Base-by-base conservation (phyloP, 1,284 basidiomycete genomes). In the Tylopilus sp. region DNA sequence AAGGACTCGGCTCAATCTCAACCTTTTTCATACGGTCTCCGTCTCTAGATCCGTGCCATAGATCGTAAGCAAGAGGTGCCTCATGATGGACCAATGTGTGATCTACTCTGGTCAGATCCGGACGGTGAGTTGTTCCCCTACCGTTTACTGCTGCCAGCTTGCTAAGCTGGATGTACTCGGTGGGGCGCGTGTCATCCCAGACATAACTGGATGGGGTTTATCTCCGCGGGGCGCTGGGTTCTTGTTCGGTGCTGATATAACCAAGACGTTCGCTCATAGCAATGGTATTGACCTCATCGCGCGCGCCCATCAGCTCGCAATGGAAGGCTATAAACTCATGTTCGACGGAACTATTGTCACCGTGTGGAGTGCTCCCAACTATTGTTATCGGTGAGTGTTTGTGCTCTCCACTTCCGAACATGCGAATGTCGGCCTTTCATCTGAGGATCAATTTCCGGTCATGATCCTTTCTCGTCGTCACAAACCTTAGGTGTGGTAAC, bases 11-110 rank as follows among this genome's bases (percentile, higher is more conserved):
- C 51, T 64, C 51, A 51, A 62, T 62, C 51, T 57, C 56, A 45
- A 57, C 51, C 44, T 56, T 52, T 63, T 54, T 44, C 36, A 49
- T 57, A 54, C 21, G 48, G 37, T 48, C 48, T 48, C 51, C 59
- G 51, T 28, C 39, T 61, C 39, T 69, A 97, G 92, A 98, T 99
- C 64, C 87, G 95, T 40, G 80, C 85, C 36, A 95, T 99, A 59
- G 95, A 98, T 74, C 75, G 95, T 30, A 94, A 96, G 70, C 94
- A 98, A 71, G 95, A 99, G 68, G 96, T 99, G 11, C 95, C 95
- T n/a, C 96, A 99, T 68, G 95, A 99, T 66, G 95, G 96, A 9
- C 85, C 94, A 8, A 98, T 99, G 94, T 99, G 95, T 66, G 96
- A 99, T 71, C 74, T 99, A 7, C 77, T 99, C 18, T 99, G 95